Base-by-base conservation (phyloP, 805 yeast genomes). In the Kodamaea kakaduensis region DNA sequence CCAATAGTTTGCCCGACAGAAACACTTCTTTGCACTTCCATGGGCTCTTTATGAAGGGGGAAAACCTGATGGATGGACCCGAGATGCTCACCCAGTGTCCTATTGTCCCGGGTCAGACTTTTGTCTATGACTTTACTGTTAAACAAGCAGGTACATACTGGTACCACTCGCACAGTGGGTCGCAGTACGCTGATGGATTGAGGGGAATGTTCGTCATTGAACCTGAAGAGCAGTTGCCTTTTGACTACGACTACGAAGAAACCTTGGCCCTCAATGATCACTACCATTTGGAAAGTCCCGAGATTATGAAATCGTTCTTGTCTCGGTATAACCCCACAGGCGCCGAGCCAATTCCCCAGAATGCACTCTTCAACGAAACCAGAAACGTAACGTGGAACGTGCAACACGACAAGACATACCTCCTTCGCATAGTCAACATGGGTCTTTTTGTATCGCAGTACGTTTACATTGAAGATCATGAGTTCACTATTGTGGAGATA, bases 111-210 rank as follows among this genome's bases (percentile, higher is more conserved):
- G 67, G 67, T 2, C 46, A 43, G 4, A 50, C 61, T 3, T 61
- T 67, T 33, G 37, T 59, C 13, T 67, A 68, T 46, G 58, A 68
- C 47, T 68, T 68, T 40, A 55, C 57, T 4, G 65, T 63, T 4
- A 56, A 58, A 34, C 69, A 64, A 39, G 48, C 52, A 1, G 69
- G 70, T 13, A 56, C 59, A 5, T 56, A 47, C 42, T 84, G 94
- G 94, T 84, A 83, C 56, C 94, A 84, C 54, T 78, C 87, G 4
- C 94, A 84, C 49, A 68, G 79, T 24, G 88, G 86, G 0, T 64
- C 83, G 9, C 93, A 84, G 51, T 84, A 84, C 48, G 76, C 83
- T 37, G 94, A 84, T 56, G 94, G 94, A 0, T 59, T 84, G 41
- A 68, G 90, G 47, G 88, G 82, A 0, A 58, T 83, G 25, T 69